These are phyloP conservation scores for Syncephalastrum sp. DNA, from an alignment of 371 early-diverging fungal genomes.

Conservation along the genomic window DNA sequence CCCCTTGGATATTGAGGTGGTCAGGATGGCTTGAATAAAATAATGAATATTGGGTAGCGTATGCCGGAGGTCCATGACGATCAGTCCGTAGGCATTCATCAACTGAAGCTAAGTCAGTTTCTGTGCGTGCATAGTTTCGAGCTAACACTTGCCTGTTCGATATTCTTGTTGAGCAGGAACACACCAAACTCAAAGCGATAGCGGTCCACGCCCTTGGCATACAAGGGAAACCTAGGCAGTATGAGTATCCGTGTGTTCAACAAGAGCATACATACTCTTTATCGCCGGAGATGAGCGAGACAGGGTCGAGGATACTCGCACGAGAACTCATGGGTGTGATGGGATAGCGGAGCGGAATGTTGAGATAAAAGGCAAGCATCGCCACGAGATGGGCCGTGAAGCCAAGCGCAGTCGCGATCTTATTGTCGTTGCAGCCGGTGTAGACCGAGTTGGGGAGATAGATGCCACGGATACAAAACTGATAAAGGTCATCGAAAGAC, in stretches of 20 bases:
- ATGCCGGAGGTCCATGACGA: slow-evolving; percentile 72
- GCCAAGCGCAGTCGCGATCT: slow-evolving; percentile 75
- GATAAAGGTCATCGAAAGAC: slow-evolving; percentile 51
- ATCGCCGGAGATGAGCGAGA: slow-evolving; percentile 55
- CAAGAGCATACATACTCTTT: slow-evolving; percentile 47
- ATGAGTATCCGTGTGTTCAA: neutral
- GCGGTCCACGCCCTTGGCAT: slow-evolving; percentile 67
- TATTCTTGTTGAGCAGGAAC: slow-evolving; percentile 81
- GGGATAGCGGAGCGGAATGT: slow-evolving; percentile 75
- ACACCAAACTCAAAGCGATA: slow-evolving; percentile 83
- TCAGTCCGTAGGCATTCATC: slow-evolving; percentile 72
- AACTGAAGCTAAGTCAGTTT: slow-evolving; percentile 38
- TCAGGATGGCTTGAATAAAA: slow-evolving; percentile 61
- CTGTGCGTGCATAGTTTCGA: neutral
- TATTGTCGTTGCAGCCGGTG: slow-evolving; percentile 63
- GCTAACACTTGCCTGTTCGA: slow-evolving; percentile 68
- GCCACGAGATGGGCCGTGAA: slow-evolving; percentile 69
- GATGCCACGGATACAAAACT: slow-evolving; percentile 64
- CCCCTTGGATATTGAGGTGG: slow-evolving; percentile 46
- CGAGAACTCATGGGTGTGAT: slow-evolving; percentile 76
- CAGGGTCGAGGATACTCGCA: slow-evolving; percentile 68
- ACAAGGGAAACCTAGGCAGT: slow-evolving; percentile 73
- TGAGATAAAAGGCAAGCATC: slow-evolving; percentile 74
- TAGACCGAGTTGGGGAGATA: slow-evolving; percentile 66
- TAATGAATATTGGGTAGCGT: slow-evolving; percentile 78